Evolutionary conservation across 1,284 basidiomycete species (phyloP).

Genomic region (Gymnopus androsaceus): DNA sequence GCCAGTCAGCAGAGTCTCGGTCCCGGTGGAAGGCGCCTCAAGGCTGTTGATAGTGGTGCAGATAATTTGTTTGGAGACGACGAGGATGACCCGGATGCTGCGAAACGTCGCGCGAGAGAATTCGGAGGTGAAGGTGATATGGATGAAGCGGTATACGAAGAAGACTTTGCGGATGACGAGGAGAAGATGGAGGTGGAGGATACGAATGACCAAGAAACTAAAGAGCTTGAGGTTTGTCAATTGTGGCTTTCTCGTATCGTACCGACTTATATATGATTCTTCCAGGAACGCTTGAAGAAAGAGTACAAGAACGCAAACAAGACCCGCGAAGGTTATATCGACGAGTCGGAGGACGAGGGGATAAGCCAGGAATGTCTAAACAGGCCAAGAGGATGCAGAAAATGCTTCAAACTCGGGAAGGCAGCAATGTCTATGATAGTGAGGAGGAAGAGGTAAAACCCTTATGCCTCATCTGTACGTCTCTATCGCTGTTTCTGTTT

Average conservation of each 20-base stretch:
- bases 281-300: conserved; percentile 79
- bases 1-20: conserved; percentile 56
- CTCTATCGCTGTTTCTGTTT: not conserved
- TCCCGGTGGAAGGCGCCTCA: conserved; percentile 63
- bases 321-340: conserved; percentile 64
- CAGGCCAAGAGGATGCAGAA: conserved; percentile 79
- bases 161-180: conserved; percentile 86
- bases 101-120: conserved; percentile 53
- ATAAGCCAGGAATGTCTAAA: conserved; percentile 57
- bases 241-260: not conserved
- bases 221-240: conserved; percentile 73
- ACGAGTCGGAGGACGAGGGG: conserved; percentile 72
- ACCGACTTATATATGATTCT: not conserved
- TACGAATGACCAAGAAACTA: conserved; percentile 79
- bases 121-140: conserved; percentile 71
- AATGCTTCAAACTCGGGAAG: conserved; percentile 71
- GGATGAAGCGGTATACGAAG: conserved; percentile 83
- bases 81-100: conserved; percentile 53
- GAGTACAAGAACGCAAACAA: conserved; percentile 82
- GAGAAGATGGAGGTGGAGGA: conserved; percentile 74
- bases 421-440: conserved; percentile 75
- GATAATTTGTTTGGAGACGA: conserved; percentile 68
- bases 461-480: conserved; percentile 76
- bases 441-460: conserved; percentile 75
- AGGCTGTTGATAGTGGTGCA: conserved; percentile 62